phyloP scores from a whole-genome alignment of 148 eudicot genomes.

The Dianthus caryophyllus region DNA sequence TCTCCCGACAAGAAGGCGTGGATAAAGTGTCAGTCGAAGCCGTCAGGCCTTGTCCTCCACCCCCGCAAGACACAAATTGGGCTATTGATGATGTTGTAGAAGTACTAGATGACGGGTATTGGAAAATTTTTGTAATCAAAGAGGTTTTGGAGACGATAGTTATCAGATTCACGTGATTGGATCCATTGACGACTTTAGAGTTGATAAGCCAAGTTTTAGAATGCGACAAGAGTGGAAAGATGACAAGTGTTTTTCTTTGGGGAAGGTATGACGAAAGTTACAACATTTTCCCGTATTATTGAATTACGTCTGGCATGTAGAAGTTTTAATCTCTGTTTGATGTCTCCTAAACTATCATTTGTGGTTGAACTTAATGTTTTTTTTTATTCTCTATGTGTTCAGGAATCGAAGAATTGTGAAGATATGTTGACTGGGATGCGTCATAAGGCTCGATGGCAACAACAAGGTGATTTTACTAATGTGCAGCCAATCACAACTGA shows the following conservation, averaged over 20 bases:
- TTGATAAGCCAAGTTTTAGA: slow-evolving; percentile 36
- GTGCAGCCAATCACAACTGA: neutral
- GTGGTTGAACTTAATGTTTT: slow-evolving; percentile 3
- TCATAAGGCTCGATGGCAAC: slow-evolving; percentile 7
- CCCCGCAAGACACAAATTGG: slow-evolving; percentile 25
- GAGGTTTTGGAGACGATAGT: slow-evolving; percentile 32
- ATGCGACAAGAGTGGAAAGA: slow-evolving; percentile 42
- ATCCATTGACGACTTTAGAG: slow-evolving; percentile 34
- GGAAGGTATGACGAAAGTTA: slow-evolving; percentile 34
- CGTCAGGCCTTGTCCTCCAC: slow-evolving; percentile 57
- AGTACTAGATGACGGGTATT: slow-evolving; percentile 44
- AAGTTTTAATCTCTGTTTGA: too few species aligned
- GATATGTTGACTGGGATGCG: slow-evolving; percentile 14
- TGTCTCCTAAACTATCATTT: neutral
- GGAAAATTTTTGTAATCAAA: slow-evolving; percentile 48
- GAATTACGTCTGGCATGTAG: too few species aligned
- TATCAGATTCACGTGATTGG: slow-evolving; percentile 45
- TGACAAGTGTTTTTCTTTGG: slow-evolving; percentile 38
- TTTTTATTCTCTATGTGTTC: neutral
- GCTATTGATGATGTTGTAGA: slow-evolving; percentile 53
- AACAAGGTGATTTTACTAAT: slow-evolving; percentile 1
- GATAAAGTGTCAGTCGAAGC: slow-evolving; percentile 43
- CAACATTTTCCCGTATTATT: neutral
- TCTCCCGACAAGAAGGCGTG: slow-evolving; percentile 23
- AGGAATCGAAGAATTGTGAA: slow-evolving; percentile 13